Evolutionary conservation across 2,329 filamentous ascomycete genomes (phyloP).

Genomic region (Pseudocercospora cruenta): DNA sequence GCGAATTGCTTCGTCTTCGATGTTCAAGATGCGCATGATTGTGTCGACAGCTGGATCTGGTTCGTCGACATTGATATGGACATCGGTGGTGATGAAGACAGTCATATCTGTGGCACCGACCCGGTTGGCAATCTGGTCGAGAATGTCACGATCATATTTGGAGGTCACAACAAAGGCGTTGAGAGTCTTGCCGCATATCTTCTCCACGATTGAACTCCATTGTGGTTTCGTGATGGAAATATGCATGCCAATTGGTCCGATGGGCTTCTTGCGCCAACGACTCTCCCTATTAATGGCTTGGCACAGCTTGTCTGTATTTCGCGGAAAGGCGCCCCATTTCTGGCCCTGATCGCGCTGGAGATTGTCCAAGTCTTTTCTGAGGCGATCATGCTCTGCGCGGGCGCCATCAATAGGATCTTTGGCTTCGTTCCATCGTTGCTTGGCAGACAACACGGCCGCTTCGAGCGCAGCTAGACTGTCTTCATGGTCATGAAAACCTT

Average conservation of each 20-base stretch:
- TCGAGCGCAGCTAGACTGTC: slow-evolving; percentile 41
- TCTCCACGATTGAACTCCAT: slow-evolving; percentile 84
- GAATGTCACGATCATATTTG: slow-evolving; percentile 71
- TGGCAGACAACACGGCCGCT: slow-evolving; percentile 40
- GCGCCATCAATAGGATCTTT: slow-evolving; percentile 34
- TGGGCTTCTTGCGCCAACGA: slow-evolving; percentile 70
- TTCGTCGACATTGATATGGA: slow-evolving; percentile 68
- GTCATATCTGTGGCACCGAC: slow-evolving; percentile 51
- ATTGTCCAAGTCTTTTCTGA: slow-evolving; percentile 42
- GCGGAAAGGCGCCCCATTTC: slow-evolving; percentile 64
- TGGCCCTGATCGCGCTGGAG: slow-evolving; percentile 63
- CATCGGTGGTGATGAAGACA: slow-evolving; percentile 66
- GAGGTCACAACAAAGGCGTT: slow-evolving; percentile 80
- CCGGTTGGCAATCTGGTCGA: slow-evolving; percentile 61
- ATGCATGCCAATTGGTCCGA: slow-evolving; percentile 82
- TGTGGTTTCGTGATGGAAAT: slow-evolving; percentile 75
- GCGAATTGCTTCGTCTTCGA: slow-evolving; percentile 77
- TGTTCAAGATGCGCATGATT: slow-evolving; percentile 74
- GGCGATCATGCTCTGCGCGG: slow-evolving; percentile 53
- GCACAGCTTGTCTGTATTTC: slow-evolving; percentile 61
- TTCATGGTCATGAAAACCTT: slow-evolving; percentile 46
- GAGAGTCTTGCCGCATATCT: slow-evolving; percentile 68
- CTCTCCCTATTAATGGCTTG: slow-evolving; percentile 69
- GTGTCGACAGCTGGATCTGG: slow-evolving; percentile 75
- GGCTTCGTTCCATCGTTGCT: slow-evolving; percentile 38